phyloP scores from a whole-genome alignment of 495 filamentous ascomycete species.

The Daldinia concentrica region DNA sequence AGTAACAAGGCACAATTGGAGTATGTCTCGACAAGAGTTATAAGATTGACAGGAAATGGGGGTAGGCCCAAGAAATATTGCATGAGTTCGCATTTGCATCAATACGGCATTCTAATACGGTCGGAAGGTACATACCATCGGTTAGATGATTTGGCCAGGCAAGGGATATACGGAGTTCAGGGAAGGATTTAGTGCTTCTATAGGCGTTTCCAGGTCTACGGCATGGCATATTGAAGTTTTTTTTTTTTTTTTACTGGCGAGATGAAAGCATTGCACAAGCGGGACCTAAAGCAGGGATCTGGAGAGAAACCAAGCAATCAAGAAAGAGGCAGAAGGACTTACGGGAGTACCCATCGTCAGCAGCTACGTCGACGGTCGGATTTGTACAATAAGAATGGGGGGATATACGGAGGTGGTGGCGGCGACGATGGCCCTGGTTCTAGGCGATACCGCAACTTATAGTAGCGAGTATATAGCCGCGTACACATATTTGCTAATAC shows the following conservation, averaged over 20 bases:
- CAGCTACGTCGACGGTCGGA: conserved; percentile 3
- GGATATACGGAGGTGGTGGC: neutral
- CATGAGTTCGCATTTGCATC: conserved; percentile 41
- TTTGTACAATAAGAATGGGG: conserved; percentile 30
- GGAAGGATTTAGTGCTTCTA: conserved; percentile 4
- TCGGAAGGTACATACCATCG: conserved; percentile 34
- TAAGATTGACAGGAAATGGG: conserved; percentile 5
- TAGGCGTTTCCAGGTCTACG: conserved; percentile 35
- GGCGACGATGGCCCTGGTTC: conserved; percentile 3
- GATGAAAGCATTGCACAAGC: conserved; percentile 32
- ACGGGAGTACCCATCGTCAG: conserved; percentile 15
- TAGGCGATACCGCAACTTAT: conserved; percentile 19
- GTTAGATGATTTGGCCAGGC: conserved; percentile 31
- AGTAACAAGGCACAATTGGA: neutral
- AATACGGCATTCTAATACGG: conserved; percentile 28
- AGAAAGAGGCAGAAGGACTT: conserved; percentile 10
- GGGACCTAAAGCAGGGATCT: conserved; percentile 18
- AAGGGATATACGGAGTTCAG: conserved; percentile 28
- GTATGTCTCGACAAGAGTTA: neutral
- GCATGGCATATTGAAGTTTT: conserved; percentile 32
- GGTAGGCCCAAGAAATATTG: conserved; percentile 26
- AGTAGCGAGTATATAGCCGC: conserved; percentile 24
- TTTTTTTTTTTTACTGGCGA: conserved; percentile 14
- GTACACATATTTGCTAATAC: conserved; percentile 27
- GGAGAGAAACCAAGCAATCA: neutral